Evolutionary conservation across 805 yeast species (phyloP).

Genomic region (Candida argentea): DNA sequence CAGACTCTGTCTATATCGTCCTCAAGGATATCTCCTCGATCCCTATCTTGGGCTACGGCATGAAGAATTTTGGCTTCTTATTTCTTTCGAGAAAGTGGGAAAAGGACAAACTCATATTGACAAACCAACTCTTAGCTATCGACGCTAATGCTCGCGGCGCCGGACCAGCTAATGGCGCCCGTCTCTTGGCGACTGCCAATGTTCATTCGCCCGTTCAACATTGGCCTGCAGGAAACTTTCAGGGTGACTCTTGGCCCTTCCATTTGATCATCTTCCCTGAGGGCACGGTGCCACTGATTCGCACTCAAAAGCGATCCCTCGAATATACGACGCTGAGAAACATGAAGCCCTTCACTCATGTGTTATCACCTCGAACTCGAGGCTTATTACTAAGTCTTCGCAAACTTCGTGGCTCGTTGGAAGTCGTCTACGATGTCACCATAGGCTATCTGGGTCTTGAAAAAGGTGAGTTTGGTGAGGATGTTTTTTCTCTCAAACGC

Average conservation of each 20-base stretch:
- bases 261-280: conserved; percentile 83
- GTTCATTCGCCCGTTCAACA: conserved; percentile 2
- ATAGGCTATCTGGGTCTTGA: conserved; percentile 70
- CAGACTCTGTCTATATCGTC: conserved; percentile 60
- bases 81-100: conserved; percentile 83
- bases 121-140: conserved; percentile 43
- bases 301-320: conserved; percentile 50
- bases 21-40: conserved; percentile 67
- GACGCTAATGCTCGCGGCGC: conserved; percentile 51
- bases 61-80: conserved; percentile 67
- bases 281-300: conserved; percentile 75
- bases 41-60: conserved; percentile 80
- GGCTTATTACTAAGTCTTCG: conserved; percentile 65
- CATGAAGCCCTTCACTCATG: conserved; percentile 43
- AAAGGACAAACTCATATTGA: conserved; percentile 52
- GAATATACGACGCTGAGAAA: conserved; percentile 46
- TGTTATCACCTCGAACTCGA: conserved; percentile 72
- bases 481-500: conserved; percentile 51
- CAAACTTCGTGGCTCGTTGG: conserved; percentile 42
- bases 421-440: conserved; percentile 70
- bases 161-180: conserved; percentile 40
- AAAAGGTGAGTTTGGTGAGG: conserved; percentile 64
- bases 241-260: conserved; percentile 30
- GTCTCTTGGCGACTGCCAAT: conserved; percentile 21
- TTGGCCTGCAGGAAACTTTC: conserved; percentile 24